Evolutionary conservation across 148 eudicot genomes (phyloP).

Genomic region (Camellia lanceoleosa): DNA sequence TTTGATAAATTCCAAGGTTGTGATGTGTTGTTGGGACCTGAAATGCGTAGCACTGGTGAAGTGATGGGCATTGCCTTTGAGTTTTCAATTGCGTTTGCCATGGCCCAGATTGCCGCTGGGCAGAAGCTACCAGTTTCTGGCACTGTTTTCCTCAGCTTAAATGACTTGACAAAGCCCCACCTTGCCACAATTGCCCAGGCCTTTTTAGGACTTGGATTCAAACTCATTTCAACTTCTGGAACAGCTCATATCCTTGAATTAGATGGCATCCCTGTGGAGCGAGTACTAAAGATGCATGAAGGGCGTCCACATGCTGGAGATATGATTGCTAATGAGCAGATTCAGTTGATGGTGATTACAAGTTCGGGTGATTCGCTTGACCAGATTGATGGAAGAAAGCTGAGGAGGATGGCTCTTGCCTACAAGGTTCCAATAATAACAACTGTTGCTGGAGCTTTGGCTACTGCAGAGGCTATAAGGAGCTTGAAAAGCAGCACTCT

Average conservation of each 20-base stretch:
- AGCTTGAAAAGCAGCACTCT: conserved; percentile 63
- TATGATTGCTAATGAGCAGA: conserved; percentile 81
- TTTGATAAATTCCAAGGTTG: conserved; percentile 93
- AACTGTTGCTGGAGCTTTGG: conserved; percentile 86
- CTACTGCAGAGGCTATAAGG: conserved; percentile 81
- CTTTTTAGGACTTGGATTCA: conserved; percentile 65
- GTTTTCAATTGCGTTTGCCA: conserved; percentile 70
- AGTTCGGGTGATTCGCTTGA: conserved; percentile 87
- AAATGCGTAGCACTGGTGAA: conserved; percentile 98
- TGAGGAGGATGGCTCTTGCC: conserved; percentile 93
- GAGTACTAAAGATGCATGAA: conserved; percentile 94
- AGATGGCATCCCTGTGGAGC: conserved; percentile 76
- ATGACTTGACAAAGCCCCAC: conserved; percentile 80
- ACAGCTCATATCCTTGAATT: conserved; percentile 74
- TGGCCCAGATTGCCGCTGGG: conserved; percentile 90
- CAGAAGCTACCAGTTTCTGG: conserved; percentile 84
- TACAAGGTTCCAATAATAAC: conserved; percentile 82
- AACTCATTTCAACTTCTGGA: conserved; percentile 72
- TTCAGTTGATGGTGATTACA: conserved; percentile 92
- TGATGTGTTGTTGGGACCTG: conserved; percentile 90
- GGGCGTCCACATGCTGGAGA: conserved; percentile 97
- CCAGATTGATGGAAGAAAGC: conserved; percentile 81
- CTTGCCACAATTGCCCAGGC: conserved; percentile 66
- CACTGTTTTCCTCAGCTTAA: conserved; percentile 80
- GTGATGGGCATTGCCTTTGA: conserved; percentile 86